Conservation (phyloP, 352 stramenopile genomes). For the Phytophthora crassamura region DNA sequence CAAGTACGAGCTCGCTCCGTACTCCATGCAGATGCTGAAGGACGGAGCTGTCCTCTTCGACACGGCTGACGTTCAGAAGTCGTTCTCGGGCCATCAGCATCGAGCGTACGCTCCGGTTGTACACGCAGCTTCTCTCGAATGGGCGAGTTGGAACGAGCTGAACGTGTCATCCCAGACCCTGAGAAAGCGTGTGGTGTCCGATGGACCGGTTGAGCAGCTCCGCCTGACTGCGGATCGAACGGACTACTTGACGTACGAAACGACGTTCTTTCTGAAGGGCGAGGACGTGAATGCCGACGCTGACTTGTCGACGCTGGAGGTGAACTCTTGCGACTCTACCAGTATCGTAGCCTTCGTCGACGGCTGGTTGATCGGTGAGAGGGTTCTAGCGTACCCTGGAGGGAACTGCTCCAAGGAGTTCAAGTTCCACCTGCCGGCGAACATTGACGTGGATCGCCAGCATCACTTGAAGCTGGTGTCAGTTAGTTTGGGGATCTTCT, state of each 20-base stretch:
- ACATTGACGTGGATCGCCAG: constrained; percentile 34
- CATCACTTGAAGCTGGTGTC: constrained; percentile 58
- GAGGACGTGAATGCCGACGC: background rate
- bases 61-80: constrained; percentile 54
- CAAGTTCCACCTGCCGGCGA: constrained; percentile 46
- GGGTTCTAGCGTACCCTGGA: constrained; percentile 54
- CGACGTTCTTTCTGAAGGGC: constrained; percentile 33
- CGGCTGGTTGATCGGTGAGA: constrained; percentile 47
- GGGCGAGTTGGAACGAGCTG: constrained; percentile 63
- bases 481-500: constrained; percentile 65
- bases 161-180: constrained; percentile 34
- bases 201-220: constrained; percentile 60
- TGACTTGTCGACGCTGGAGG: constrained; percentile 32
- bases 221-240: constrained; percentile 58
- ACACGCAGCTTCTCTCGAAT: constrained; percentile 36
- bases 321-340: constrained; percentile 65
- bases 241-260: constrained; percentile 77
- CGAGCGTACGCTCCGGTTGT: constrained; percentile 57
- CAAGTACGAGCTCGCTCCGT: constrained; percentile 45
- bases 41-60: constrained; percentile 54
- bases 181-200: constrained; percentile 45
- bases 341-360: constrained; percentile 65
- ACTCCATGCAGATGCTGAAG: constrained; percentile 63
- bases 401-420: constrained; percentile 60
- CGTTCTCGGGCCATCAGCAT: constrained; percentile 47